phyloP scores from a whole-genome alignment of 2,329 filamentous ascomycete genomes.

The Neoscytalidium dimidiatum region DNA sequence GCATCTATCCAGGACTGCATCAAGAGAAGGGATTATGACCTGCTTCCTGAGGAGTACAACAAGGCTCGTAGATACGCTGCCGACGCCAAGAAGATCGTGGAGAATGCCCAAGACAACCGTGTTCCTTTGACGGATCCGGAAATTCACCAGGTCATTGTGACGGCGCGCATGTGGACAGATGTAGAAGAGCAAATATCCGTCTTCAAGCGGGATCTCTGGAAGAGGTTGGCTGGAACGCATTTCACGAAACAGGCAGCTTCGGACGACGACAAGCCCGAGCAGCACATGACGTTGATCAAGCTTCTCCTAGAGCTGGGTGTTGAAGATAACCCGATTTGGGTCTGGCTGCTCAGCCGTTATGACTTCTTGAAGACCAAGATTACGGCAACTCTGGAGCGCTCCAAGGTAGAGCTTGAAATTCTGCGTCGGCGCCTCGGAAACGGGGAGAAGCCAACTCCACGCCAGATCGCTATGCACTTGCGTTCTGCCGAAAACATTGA shows the following conservation, averaged over 20 bases:
- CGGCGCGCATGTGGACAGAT: conserved; percentile 92
- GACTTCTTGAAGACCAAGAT: conserved; percentile 89
- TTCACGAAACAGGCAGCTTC: conserved; percentile 47
- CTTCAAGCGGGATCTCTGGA: conserved; percentile 91
- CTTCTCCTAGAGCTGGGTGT: conserved; percentile 91
- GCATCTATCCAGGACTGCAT: conserved; percentile 79
- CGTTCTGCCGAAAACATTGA: conserved; percentile 63
- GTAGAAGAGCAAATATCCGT: conserved; percentile 81
- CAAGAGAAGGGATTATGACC: conserved; percentile 87
- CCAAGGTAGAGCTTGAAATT: conserved; percentile 89
- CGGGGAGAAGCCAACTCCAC: conserved; percentile 68
- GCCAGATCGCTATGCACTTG: conserved; percentile 71
- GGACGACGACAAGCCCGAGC: conserved; percentile 63
- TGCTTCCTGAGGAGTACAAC: conserved; percentile 81
- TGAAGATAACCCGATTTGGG: conserved; percentile 93
- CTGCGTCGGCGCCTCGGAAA: conserved; percentile 77
- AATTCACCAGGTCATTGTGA: conserved; percentile 82
- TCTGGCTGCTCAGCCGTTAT: conserved; percentile 89
- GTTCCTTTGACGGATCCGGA: conserved; percentile 72
- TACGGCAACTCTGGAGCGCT: conserved; percentile 75
- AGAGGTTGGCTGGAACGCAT: conserved; percentile 71
- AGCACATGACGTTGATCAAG: conserved; percentile 89
- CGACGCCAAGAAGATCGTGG: conserved; percentile 71
- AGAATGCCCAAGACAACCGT: conserved; percentile 50
- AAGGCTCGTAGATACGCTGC: conserved; percentile 81